Evolutionary conservation across 1,284 basidiomycete genomes (phyloP).

Genomic region (Lentinus polychrous): DNA sequence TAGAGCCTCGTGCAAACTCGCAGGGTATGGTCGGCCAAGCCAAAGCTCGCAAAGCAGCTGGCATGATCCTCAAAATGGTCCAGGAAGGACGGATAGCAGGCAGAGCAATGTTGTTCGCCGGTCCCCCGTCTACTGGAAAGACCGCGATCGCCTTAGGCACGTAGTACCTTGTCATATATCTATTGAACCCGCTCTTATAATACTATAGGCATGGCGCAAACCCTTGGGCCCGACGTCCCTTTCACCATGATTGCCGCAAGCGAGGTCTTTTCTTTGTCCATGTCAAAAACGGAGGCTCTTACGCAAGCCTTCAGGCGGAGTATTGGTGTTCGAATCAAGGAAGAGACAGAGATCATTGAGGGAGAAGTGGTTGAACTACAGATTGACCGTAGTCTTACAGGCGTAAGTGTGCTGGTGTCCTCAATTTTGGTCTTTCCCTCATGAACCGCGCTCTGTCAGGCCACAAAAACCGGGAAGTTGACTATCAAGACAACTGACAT

Average conservation of each 20-base stretch:
- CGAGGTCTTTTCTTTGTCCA: constrained; percentile 95
- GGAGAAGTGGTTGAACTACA: constrained; percentile 99
- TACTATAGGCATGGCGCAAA: constrained; percentile 87
- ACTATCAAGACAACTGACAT: constrained; percentile 99
- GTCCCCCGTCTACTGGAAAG: constrained; percentile 94
- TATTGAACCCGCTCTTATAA: not conserved
- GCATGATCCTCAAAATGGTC: constrained; percentile 97
- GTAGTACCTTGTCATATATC: constrained; percentile 16
- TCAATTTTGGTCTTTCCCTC: not conserved
- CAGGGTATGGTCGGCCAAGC: constrained; percentile 98
- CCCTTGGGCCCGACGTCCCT: constrained; percentile 87
- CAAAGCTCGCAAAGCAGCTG: constrained; percentile 93
- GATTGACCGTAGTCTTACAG: constrained; percentile 94
- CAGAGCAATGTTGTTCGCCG: constrained; percentile 91
- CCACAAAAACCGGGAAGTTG: constrained; percentile 95
- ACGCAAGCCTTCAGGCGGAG: constrained; percentile 94
- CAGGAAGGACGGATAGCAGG: constrained; percentile 94
- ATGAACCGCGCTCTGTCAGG: constrained; percentile 38
- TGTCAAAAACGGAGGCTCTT: constrained; percentile 98
- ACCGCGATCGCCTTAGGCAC: constrained; percentile 94
- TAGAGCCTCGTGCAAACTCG: constrained; percentile 83
- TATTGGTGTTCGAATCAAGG: constrained; percentile 95
- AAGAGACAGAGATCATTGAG: constrained; percentile 96
- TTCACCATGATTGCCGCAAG: constrained; percentile 97
- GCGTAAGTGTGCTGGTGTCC: constrained; percentile 51